Evolutionary conservation across 2,329 filamentous ascomycete species (phyloP), one percentile per base, ranked within the genome.

Genomic region (Microsporum ferrugineum): DNA sequence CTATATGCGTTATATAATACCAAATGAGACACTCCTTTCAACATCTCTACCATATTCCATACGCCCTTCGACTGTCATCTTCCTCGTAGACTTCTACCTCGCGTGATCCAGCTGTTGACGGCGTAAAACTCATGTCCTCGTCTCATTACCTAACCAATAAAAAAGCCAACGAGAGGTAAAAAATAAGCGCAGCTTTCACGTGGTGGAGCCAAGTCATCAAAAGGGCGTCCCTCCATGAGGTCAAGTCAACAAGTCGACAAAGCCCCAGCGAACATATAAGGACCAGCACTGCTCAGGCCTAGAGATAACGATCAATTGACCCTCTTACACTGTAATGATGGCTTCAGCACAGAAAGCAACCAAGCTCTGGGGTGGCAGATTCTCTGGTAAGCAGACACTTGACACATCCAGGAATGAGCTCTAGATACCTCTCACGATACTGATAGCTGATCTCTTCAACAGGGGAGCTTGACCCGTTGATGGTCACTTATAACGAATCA

Each of bases 401-500:
- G 39, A 39, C 59, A 47, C 58, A 49, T 51, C 36, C 23, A 31
- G 29, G 7, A 45, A 34, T 33, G 31, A 34, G 8, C 33, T 23
- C 17, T 23, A 23, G 17, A 23, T 33, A 57, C 29, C 33, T 12
- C 8, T n/a, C 17, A 31, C 41, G 33, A 31, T 49, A 31, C 47
- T 43, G 29, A 53, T 27, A 7, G 2, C 8, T 36, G 10, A 4
- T 2, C 8, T 45, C 4, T 17, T 39, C 29, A 29, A 23, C 34
- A 86, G 87, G 88, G 75, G 86, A 82, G 65, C 82, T 90, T 64
- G 88, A 91, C 74, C 88, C 88, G 36, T 80, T 92, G 59, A 92
- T 94, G 88, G 80, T 84, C 62, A 79, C 85, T 64, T 94, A 91
- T 78, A 94, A 92, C 72, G 86, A 86, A 68, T 86, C 82, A 60